Evolutionary conservation across 2,329 filamentous ascomycete species (phyloP), one percentile per base, ranked within the genome.

Genomic region (Chaetothyriales sp.): DNA sequence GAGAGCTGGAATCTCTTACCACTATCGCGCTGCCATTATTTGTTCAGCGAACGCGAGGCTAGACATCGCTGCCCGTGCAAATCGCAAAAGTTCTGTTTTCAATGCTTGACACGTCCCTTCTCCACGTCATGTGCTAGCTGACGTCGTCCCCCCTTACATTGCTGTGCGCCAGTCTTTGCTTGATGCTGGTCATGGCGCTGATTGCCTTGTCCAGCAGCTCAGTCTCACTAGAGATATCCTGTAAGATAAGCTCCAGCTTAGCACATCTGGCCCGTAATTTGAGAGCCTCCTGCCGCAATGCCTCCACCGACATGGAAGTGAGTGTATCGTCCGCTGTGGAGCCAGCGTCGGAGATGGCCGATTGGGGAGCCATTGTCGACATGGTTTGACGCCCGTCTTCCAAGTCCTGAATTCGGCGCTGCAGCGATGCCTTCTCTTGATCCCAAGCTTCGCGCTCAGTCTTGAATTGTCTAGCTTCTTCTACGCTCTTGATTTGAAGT

Each of bases 401-500:
- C 25, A 71, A 58, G n/a, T 65, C 55, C 40, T 58, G 61, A 48
- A 70, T 65, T 25, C 64, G 59, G 44, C 62, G 59, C 44, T 67
- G 62, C 43, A 75, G 56, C 37, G 62, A 62, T 13, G 58, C 54
- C 25, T 55, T 59, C 47, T 65, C 59, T 18, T 47, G 49, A 80
- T 59, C 58, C 63, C 63, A 65, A 22, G 54, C 51, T 29, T 65
- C 62, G 50, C 65, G 68, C 51, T 74, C 71, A 4, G 60, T 57
- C 7, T 66, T 65, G 63, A 72, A 70, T 33, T 63, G 64, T 51
- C 67, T 69, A 51, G 65, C 67, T 47, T 74, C 72, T 9, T 68
- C 67, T 1, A 67, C 66, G 43, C 66, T 63, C 56, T 71, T 68
- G 1, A 64, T 65, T 54, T 76, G 72, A 18, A 77, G 59, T 15